A percentile compares a stretch with the other conserved stretches of the same genome.
Evolutionary conservation across 2,329 filamentous ascomycete genomes (phyloP).

Genomic region (Dactylella cylindrospora): DNA sequence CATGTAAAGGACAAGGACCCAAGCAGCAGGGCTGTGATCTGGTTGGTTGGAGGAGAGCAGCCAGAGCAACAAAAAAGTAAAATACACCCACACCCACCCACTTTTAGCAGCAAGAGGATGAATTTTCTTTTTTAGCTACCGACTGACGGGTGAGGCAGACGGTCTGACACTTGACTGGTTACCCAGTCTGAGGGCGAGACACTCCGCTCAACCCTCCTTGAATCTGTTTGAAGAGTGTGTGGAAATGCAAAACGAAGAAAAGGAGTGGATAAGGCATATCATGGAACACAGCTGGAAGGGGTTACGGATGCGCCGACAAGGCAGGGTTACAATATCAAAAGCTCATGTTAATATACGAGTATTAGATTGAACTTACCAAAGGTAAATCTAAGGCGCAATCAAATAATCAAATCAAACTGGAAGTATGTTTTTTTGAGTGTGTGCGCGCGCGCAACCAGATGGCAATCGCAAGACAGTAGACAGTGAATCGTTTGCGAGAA

Average conservation of each 20-base stretch:
- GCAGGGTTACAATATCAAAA: too few species aligned
- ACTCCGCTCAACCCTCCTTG: conserved; percentile 42
- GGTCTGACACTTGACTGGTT: conserved; percentile 45
- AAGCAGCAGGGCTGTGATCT: conserved; percentile 33
- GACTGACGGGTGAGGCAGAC: conserved; percentile 45
- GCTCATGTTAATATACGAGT: conserved; percentile 16
- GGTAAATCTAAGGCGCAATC: conserved; percentile 8
- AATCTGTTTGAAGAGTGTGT: conserved; percentile 1
- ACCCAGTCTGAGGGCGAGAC: conserved; percentile 44
- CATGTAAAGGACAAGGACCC: conserved; percentile 32
- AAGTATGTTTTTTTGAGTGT: too few species aligned
- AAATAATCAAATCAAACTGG: conserved; percentile 4
- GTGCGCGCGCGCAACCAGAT: too few species aligned
- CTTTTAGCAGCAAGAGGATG: conserved; percentile 28
- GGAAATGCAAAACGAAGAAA: too few species aligned
- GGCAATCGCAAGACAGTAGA: too few species aligned
- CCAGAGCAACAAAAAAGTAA: conserved; percentile 19
- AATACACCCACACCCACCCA: conserved; percentile 42
- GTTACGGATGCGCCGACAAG: conserved; percentile 13
- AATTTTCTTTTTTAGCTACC: conserved; percentile 42
- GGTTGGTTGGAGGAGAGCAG: conserved; percentile 22
- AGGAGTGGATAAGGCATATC: not conserved
- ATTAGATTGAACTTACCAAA: conserved; percentile 11
- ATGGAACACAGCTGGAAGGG: not conserved
- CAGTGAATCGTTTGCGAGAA: too few species aligned